phyloP scores from a whole-genome alignment of 106 monocot genomes.

The Amphibolis antarctica region DNA sequence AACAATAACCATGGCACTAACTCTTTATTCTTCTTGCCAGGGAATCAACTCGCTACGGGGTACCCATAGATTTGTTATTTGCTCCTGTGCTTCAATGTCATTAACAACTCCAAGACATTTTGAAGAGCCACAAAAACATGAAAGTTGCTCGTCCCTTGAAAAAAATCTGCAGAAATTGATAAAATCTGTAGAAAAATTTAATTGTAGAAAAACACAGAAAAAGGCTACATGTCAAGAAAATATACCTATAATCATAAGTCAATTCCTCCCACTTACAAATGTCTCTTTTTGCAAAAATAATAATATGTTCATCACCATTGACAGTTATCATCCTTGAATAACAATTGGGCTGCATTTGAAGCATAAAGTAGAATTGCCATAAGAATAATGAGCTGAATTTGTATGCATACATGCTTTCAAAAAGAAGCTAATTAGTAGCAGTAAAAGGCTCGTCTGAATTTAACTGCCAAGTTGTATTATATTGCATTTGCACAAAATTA shows the following conservation, averaged over 20 bases:
- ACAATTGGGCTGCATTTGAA: conserved; percentile 75
- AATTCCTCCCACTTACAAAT: conserved; percentile 83
- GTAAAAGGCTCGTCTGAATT: no score
- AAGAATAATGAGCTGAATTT: not conserved
- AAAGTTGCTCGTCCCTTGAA: conserved; percentile 71
- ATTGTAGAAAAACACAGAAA: conserved; percentile 5
- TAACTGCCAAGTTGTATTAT: no score
- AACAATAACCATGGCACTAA: not conserved
- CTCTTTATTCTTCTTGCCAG: conserved; percentile 52
- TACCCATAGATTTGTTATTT: conserved; percentile 44
- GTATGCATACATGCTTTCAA: not conserved
- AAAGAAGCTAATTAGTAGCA: not conserved
- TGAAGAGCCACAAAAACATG: conserved; percentile 84
- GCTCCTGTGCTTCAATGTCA: conserved; percentile 65
- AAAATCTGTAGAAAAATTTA: not conserved
- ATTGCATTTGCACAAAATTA: no score
- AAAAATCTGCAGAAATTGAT: conserved; percentile 62
- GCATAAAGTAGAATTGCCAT: not conserved
- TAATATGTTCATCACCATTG: conserved; percentile 78
- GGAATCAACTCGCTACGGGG: conserved; percentile 50
- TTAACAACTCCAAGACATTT: conserved; percentile 93
- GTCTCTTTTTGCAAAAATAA: conserved; percentile 98
- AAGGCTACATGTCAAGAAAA: not conserved
- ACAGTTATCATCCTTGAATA: conserved; percentile 87
- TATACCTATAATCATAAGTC: conserved; percentile 91